Conservation (phyloP, 2,329 filamentous ascomycete genomes). For the Zasmidium citrigriseum region DNA sequence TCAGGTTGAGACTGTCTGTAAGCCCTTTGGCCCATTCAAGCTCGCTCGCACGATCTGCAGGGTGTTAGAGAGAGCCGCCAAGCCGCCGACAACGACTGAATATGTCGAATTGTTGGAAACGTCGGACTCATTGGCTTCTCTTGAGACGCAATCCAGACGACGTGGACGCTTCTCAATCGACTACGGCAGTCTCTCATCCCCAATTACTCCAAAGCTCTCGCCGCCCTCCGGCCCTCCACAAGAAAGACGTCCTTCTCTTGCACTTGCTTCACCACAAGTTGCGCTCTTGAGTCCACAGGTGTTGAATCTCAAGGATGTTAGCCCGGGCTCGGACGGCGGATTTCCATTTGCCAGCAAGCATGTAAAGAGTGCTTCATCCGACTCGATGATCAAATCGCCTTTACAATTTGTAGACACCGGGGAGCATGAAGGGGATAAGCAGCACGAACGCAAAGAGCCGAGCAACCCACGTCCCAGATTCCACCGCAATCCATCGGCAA, state of each 20-base stretch:
- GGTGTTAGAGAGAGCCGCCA: constrained; percentile 4
- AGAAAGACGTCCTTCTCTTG: background rate
- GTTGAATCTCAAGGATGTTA: too few relatives aligned
- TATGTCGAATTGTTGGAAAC: background rate
- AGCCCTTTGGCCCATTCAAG: constrained; percentile 26
- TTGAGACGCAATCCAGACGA: background rate
- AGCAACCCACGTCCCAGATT: background rate
- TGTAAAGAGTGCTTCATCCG: too few relatives aligned
- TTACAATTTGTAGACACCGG: too few relatives aligned
- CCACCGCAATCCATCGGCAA: background rate
- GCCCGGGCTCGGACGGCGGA: constrained; percentile 11
- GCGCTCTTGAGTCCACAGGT: too few relatives aligned
- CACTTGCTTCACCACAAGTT: background rate
- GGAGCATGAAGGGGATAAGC: too few relatives aligned
- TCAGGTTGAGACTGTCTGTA: constrained; percentile 20
- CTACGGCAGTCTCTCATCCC: too few relatives aligned
- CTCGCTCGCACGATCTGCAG: constrained; percentile 14
- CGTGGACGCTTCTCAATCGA: background rate
- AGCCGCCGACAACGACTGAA: background rate
- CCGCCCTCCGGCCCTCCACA: background rate
- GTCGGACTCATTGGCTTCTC: background rate
- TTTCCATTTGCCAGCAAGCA: constrained; percentile 15
- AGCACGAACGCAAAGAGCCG: too few relatives aligned
- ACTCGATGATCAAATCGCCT: too few relatives aligned
- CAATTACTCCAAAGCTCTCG: background rate